These are phyloP conservation scores for Trypethelium eluteriae DNA, from an alignment of 495 filamentous ascomycete species.

Conservation along the genomic window DNA sequence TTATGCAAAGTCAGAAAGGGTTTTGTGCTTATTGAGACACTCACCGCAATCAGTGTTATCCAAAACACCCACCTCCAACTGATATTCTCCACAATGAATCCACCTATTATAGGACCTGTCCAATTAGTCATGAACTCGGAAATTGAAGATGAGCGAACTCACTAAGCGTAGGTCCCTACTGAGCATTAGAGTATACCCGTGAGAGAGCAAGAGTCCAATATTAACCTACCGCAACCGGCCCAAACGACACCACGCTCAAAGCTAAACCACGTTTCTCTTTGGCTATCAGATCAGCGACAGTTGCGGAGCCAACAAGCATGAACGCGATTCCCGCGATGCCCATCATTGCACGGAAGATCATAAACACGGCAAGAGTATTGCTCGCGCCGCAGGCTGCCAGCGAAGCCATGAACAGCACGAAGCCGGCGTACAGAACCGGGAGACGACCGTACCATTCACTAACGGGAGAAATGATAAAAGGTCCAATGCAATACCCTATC, in stretches of 20 bases:
- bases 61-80: constrained; percentile 4
- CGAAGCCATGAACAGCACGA: constrained; percentile 43
- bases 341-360: constrained; percentile 42
- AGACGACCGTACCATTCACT: constrained; percentile 55
- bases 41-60: not conserved
- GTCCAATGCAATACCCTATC: constrained; percentile 49
- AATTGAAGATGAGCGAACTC: no score
- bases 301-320: constrained; percentile 41
- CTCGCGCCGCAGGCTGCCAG: constrained; percentile 42
- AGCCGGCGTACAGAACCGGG: constrained; percentile 43
- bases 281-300: constrained; percentile 41
- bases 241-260: no score
- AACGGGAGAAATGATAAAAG: constrained; percentile 51
- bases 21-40: no score
- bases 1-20: not conserved
- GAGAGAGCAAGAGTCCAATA: no score
- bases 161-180: no score
- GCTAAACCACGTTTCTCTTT: constrained; percentile 38
- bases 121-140: no score
- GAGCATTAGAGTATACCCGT: no score
- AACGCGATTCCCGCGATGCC: constrained; percentile 21
- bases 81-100: not conserved
- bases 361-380: constrained; percentile 36
- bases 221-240: no score
- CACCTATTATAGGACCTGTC: not conserved